These are phyloP conservation scores for Cordyceps javanica DNA, from an alignment of 2,329 filamentous ascomycete species.

Conservation along the genomic window DNA sequence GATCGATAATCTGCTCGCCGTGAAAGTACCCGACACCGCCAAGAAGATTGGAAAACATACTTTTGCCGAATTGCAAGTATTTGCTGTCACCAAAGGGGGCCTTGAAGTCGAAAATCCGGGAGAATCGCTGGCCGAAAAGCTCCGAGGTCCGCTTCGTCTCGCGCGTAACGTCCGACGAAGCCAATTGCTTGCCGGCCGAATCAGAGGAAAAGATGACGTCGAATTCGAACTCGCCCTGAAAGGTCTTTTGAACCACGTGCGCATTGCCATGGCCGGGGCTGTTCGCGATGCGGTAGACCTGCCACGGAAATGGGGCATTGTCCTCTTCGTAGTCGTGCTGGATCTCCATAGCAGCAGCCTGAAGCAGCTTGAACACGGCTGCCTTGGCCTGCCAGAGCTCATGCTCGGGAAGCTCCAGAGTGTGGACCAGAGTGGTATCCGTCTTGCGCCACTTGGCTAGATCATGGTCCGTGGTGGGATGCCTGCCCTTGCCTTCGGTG, in stretches of 20 bases:
- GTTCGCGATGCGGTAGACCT: slow-evolving; percentile 75
- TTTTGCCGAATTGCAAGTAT: slow-evolving; percentile 75
- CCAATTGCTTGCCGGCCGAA: slow-evolving; percentile 53
- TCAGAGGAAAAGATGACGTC: slow-evolving; percentile 84
- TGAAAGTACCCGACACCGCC: slow-evolving; percentile 96
- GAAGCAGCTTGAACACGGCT: slow-evolving; percentile 48
- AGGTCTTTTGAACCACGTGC: slow-evolving; percentile 86
- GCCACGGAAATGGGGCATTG: slow-evolving; percentile 75
- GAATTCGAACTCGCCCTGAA: slow-evolving; percentile 85
- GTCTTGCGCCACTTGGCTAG: slow-evolving; percentile 63
- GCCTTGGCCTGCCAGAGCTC: slow-evolving; percentile 80
- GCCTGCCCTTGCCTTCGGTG: slow-evolving; percentile 60
- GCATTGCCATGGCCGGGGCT: slow-evolving; percentile 66
- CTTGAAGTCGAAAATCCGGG: slow-evolving; percentile 58
- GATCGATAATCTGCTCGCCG: slow-evolving; percentile 80
- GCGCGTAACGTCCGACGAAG: slow-evolving; percentile 58
- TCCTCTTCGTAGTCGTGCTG: slow-evolving; percentile 46
- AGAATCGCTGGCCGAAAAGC: slow-evolving; percentile 69
- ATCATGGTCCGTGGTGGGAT: slow-evolving; percentile 59
- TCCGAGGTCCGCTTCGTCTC: slow-evolving; percentile 61
- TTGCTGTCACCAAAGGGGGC: slow-evolving; percentile 68
- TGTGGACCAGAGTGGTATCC: slow-evolving; percentile 70
- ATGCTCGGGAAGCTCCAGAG: slow-evolving; percentile 58
- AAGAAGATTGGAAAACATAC: slow-evolving; percentile 88
- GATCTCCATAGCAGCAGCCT: slow-evolving; percentile 43